Conservation (phyloP, 495 filamentous ascomycete species). For the Aspergillus kassunensis region DNA sequence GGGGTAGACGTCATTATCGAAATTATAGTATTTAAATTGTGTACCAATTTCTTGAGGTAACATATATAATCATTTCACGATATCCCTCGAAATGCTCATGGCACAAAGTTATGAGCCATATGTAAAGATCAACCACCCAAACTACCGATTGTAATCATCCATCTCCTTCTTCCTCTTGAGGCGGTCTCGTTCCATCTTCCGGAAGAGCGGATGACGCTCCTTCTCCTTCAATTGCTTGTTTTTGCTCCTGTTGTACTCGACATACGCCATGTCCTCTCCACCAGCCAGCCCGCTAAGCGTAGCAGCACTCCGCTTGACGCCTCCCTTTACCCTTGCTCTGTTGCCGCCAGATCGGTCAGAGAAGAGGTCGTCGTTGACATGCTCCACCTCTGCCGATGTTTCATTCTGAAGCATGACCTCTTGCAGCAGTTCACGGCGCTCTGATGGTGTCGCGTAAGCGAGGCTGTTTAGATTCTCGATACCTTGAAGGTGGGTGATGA, state of each 20-base stretch:
- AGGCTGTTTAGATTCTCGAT: constrained; percentile 80
- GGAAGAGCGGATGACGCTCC: constrained; percentile 64
- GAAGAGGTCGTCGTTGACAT: constrained; percentile 82
- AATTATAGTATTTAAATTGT: not conserved
- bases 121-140: too few species aligned
- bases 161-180: constrained; percentile 56
- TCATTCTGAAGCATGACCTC: constrained; percentile 92
- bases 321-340: constrained; percentile 37
- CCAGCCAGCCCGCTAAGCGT: constrained; percentile 81
- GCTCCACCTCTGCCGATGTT: constrained; percentile 69
- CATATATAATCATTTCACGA: too few species aligned
- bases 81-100: too few species aligned
- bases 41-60: not conserved
- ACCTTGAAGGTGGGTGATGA: constrained; percentile 92
- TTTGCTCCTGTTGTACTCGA: constrained; percentile 73
- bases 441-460: constrained; percentile 72
- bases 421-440: constrained; percentile 83
- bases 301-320: constrained; percentile 73
- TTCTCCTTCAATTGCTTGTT: constrained; percentile 83
- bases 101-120: too few species aligned
- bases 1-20: too few species aligned
- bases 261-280: constrained; percentile 94
- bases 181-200: constrained; percentile 75
- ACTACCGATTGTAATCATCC: constrained; percentile 21
- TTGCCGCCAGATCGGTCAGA: constrained; percentile 49